These are phyloP conservation scores for Huiozyma naganishii DNA, from an alignment of 805 yeast genomes.

Conservation along the genomic window DNA sequence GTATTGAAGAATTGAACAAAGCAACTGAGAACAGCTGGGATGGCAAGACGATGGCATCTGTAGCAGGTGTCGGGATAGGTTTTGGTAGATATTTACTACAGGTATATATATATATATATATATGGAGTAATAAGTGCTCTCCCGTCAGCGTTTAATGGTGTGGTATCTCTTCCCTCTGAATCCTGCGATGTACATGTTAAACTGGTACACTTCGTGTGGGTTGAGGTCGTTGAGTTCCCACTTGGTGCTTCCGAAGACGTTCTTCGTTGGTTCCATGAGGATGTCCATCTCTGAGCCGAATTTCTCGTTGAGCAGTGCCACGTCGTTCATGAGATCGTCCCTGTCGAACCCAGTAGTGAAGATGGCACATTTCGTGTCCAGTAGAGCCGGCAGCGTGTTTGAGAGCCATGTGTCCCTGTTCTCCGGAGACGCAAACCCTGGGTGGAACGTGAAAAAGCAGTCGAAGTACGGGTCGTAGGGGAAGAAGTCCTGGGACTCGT, in stretches of 20 bases:
- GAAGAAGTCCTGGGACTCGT: constrained; percentile 88
- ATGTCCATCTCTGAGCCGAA: constrained; percentile 72
- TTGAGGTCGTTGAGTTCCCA: constrained; percentile 89
- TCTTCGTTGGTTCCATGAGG: constrained; percentile 60
- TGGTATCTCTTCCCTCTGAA: constrained; percentile 96
- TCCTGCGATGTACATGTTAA: constrained; percentile 82
- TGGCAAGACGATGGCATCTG: background rate
- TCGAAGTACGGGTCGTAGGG: constrained; percentile 97
- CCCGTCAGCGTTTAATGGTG: constrained; percentile 36
- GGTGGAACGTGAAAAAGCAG: constrained; percentile 88
- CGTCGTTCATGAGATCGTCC: constrained; percentile 58
- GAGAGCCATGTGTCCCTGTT: constrained; percentile 79
- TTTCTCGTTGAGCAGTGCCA: constrained; percentile 53
- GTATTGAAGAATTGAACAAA: background rate
- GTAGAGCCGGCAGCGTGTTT: constrained; percentile 70
- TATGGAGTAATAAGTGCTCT: too few species aligned
- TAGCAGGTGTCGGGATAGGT: too few species aligned
- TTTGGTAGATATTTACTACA: too few species aligned
- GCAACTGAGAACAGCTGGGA: background rate
- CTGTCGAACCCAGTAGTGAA: constrained; percentile 85
- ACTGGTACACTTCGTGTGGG: constrained; percentile 90
- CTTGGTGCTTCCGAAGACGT: constrained; percentile 75
- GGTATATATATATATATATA: too few species aligned
- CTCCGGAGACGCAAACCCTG: constrained; percentile 82
- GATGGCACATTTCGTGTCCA: constrained; percentile 89